These are phyloP conservation scores for Sphagnum fallax DNA, from an alignment of 228 moss, liverwort and hornwort genomes.

Conservation along the genomic window DNA sequence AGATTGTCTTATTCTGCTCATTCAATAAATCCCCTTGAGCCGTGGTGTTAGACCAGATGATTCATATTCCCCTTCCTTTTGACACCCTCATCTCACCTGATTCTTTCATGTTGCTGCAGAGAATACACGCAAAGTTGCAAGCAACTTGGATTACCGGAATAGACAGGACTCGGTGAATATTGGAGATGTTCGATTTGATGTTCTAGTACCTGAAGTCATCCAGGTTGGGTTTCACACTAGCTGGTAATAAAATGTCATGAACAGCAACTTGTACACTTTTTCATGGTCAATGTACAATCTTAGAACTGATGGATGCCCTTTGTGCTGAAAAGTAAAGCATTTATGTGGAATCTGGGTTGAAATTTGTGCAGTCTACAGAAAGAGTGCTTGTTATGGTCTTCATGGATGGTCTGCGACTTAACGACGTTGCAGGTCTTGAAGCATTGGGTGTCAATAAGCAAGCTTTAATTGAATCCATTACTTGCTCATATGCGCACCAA, in stretches of 20 bases:
- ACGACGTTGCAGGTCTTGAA: conserved; percentile 69
- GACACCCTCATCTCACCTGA: too few relatives aligned
- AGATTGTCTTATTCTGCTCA: too few relatives aligned
- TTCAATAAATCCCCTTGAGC: too few relatives aligned
- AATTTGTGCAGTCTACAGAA: conserved; percentile 57
- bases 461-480: conserved; percentile 74
- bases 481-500: conserved; percentile 90
- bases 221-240: conserved; percentile 38
- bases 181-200: conserved; percentile 71
- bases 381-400: conserved; percentile 81
- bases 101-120: conserved; percentile 22
- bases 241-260: not conserved
- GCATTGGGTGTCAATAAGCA: conserved; percentile 79
- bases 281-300: too few relatives aligned
- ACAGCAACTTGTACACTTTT: too few relatives aligned
- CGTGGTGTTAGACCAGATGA: too few relatives aligned
- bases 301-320: too few relatives aligned
- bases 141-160: conserved; percentile 57
- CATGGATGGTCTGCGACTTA: conserved; percentile 96
- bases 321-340: too few relatives aligned
- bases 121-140: conserved; percentile 72
- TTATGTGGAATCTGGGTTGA: too few relatives aligned
- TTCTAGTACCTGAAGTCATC: conserved; percentile 76
- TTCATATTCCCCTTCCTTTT: too few relatives aligned
- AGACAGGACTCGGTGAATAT: conserved; percentile 51